Conservation (phyloP, 2,329 filamentous ascomycete species). For the Trichoderma koningiopsis region DNA sequence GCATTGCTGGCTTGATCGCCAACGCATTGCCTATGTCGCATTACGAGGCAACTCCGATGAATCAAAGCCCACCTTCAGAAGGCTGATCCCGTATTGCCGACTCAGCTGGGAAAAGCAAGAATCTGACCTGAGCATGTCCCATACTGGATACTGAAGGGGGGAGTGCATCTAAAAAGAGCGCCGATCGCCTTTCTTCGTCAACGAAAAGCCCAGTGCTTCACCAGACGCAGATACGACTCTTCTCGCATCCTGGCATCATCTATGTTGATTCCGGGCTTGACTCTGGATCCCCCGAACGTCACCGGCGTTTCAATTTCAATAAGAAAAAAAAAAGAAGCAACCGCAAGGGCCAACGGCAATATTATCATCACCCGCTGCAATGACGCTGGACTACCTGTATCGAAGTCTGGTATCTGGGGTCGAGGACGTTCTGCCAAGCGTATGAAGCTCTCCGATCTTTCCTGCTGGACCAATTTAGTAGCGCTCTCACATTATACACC, state of each 20-base stretch:
- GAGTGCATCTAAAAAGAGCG: neutral
- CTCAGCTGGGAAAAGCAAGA: neutral
- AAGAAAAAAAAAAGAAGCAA: neutral
- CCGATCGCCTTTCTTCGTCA: neutral
- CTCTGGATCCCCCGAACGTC: neutral
- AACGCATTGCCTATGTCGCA: neutral
- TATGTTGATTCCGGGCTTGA: neutral
- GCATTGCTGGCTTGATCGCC: neutral
- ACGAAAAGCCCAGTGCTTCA: neutral
- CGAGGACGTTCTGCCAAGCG: neutral
- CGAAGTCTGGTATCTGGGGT: neutral
- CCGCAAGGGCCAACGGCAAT: neutral
- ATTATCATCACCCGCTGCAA: neutral
- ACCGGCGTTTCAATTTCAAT: slow-evolving; percentile 8
- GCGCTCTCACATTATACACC: neutral
- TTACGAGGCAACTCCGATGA: neutral
- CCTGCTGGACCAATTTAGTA: neutral
- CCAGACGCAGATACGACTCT: neutral
- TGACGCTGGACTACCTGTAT: neutral
- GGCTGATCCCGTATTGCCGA: neutral
- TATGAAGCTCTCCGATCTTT: neutral
- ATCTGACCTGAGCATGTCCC: neutral
- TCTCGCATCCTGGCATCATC: neutral
- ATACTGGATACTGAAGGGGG: neutral
- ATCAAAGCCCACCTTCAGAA: neutral